These are phyloP conservation scores for Trichoderma lentiforme DNA, from an alignment of 2,329 filamentous ascomycete species.

Conservation along the genomic window DNA sequence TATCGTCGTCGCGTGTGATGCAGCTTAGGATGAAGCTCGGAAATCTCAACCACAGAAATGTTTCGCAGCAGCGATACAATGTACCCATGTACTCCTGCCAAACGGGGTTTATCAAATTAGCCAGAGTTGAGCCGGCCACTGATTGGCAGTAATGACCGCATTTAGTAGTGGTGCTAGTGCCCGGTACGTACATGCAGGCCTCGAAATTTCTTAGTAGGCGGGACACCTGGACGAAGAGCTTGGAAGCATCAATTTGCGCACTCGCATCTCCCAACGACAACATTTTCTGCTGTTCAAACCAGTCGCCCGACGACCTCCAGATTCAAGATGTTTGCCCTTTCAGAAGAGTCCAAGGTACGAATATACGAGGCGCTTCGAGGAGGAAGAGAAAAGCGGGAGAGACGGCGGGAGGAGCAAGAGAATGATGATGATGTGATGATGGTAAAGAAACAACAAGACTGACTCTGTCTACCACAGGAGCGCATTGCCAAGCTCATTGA, in stretches of 20 bases:
- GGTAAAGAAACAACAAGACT: conserved; percentile 11
- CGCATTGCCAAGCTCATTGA: conserved; percentile 97
- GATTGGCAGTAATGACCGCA: conserved; percentile 10
- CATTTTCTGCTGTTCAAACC: background rate
- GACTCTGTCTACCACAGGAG: conserved; percentile 58
- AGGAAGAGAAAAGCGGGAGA: background rate
- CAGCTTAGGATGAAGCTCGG: conserved; percentile 14
- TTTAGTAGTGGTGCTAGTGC: background rate
- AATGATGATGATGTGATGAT: background rate
- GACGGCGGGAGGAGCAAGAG: background rate
- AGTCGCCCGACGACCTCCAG: background rate
- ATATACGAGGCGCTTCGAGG: background rate
- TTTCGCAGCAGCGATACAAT: background rate
- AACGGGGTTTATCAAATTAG: conserved; percentile 17
- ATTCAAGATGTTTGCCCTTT: conserved; percentile 62
- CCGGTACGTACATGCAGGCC: conserved; percentile 2
- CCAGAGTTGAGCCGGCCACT: conserved; percentile 32
- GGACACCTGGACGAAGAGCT: background rate
- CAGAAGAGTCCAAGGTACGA: conserved; percentile 92
- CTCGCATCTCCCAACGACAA: background rate
- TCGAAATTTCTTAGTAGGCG: conserved; percentile 18
- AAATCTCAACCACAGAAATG: conserved; percentile 13
- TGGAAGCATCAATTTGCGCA: conserved; percentile 15
- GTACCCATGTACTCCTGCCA: background rate
- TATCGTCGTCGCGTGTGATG: conserved; percentile 14